Percentiles rank a stretch among this genome's conserved stretches.
These are phyloP conservation scores for Xerophyta viscosa DNA, from an alignment of 106 monocot species.

Conservation along the genomic window DNA sequence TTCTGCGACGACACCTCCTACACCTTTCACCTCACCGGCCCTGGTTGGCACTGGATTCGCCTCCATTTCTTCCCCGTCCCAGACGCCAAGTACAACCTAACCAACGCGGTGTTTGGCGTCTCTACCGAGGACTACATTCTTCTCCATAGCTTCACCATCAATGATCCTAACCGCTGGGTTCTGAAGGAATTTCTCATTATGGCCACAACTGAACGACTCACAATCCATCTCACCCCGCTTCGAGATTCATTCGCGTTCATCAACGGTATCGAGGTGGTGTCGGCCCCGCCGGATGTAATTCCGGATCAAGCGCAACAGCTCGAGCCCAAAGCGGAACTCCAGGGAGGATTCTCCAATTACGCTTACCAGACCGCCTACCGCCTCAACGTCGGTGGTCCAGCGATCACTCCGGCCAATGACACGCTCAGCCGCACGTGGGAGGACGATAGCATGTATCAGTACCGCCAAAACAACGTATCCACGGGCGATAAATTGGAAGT, in stretches of 20 bases:
- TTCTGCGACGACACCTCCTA: slow-evolving; percentile 64
- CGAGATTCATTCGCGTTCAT: slow-evolving; percentile 62
- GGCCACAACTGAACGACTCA: slow-evolving; percentile 38
- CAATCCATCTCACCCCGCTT: slow-evolving; percentile 48
- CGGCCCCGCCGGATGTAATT: slow-evolving; percentile 54
- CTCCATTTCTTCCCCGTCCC: slow-evolving; percentile 71
- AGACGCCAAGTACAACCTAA: slow-evolving; percentile 33
- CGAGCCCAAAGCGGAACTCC: slow-evolving; percentile 21
- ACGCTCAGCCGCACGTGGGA: slow-evolving; percentile 55
- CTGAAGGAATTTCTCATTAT: slow-evolving; percentile 78
- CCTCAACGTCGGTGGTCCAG: slow-evolving; percentile 67
- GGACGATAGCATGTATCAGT: slow-evolving; percentile 16
- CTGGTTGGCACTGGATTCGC: slow-evolving; percentile 86
- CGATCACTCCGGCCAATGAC: slow-evolving; percentile 55
- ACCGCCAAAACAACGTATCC: slow-evolving; percentile 24
- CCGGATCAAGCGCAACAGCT: slow-evolving; percentile 31
- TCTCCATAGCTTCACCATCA: slow-evolving; percentile 59
- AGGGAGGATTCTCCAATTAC: slow-evolving; percentile 29
- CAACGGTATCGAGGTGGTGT: slow-evolving; percentile 82
- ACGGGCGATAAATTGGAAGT: slow-evolving; percentile 21
- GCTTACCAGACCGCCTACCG: slow-evolving; percentile 61
- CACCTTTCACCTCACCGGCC: slow-evolving; percentile 44
- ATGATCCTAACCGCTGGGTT: slow-evolving; percentile 18
- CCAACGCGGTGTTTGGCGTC: slow-evolving; percentile 59
- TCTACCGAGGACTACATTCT: slow-evolving; percentile 59